These are phyloP conservation scores for Tetrahymena thermophila DNA, from an alignment of 73 alveolate genomes.

Conservation along the genomic window DNA sequence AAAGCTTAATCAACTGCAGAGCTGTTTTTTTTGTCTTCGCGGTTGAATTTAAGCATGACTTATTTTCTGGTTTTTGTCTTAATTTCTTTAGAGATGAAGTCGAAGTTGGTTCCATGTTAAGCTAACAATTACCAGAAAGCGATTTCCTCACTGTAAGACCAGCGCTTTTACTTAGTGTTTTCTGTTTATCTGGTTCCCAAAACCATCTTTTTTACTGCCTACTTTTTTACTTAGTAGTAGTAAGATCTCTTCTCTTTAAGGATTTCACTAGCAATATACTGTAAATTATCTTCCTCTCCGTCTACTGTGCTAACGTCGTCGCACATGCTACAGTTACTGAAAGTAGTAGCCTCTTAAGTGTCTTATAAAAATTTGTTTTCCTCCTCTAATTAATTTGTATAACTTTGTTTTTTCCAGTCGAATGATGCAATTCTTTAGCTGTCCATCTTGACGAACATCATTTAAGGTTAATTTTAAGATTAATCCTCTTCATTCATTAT, in stretches of 20 bases:
- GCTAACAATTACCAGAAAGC: not conserved
- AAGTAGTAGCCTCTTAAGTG: not conserved
- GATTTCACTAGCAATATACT: not conserved
- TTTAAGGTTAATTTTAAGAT: not conserved
- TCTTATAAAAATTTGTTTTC: not conserved
- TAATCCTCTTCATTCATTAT: not conserved
- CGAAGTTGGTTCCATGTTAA: not conserved
- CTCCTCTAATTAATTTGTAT: not conserved
- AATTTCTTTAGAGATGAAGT: not conserved
- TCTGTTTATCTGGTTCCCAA: not conserved
- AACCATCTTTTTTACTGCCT: not conserved
- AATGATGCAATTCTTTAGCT: not conserved
- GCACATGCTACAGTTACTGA: not conserved
- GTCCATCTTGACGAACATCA: not conserved
- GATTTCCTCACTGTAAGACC: not conserved
- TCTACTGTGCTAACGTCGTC: not conserved
- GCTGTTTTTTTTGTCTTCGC: not conserved
- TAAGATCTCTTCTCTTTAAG: not conserved
- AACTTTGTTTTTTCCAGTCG: not conserved
- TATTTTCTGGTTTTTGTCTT: not conserved
- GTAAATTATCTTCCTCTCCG: not conserved
- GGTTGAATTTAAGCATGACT: not conserved
- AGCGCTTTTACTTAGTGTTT: not conserved
- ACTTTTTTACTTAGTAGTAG: not conserved
- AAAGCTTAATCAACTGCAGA: not conserved